These are phyloP conservation scores for Aspergillus chevalieri DNA, from an alignment of 2,329 filamentous ascomycete genomes.

Conservation along the genomic window DNA sequence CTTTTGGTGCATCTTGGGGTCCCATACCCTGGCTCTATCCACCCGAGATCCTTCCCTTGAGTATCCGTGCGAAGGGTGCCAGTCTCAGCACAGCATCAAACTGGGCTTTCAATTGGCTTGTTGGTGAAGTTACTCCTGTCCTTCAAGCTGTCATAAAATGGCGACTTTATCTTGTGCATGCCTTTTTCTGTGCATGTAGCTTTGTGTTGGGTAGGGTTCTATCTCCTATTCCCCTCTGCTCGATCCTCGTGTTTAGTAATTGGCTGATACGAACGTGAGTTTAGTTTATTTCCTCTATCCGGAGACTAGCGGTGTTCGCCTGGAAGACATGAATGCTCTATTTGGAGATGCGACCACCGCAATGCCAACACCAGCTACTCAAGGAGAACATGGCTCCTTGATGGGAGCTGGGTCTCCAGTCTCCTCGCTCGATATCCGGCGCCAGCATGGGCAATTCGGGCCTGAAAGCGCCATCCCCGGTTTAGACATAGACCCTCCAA, in stretches of 20 bases:
- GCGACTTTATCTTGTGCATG: slow-evolving; percentile 90
- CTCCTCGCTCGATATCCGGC: slow-evolving; percentile 66
- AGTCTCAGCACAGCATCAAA: slow-evolving; percentile 94
- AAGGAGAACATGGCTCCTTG: slow-evolving; percentile 75
- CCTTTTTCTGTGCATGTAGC: slow-evolving; percentile 91
- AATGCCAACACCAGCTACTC: slow-evolving; percentile 69
- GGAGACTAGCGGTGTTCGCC: slow-evolving; percentile 86
- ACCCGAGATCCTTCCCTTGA: slow-evolving; percentile 94
- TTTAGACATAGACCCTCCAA: slow-evolving; percentile 73
- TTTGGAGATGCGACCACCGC: slow-evolving; percentile 90
- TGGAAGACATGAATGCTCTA: slow-evolving; percentile 93
- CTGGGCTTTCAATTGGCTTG: slow-evolving; percentile 98
- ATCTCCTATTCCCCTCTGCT: neutral
- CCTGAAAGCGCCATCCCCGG: slow-evolving; percentile 68
- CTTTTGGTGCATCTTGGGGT: slow-evolving; percentile 96
- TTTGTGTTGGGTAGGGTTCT: slow-evolving; percentile 81
- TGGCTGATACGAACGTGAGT: neutral
- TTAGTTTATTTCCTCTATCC: slow-evolving; percentile 96
- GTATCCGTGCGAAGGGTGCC: slow-evolving; percentile 93
- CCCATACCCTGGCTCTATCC: slow-evolving; percentile 98
- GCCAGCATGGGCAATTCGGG: slow-evolving; percentile 41
- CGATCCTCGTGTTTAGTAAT: neutral
- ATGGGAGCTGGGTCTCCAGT: slow-evolving; percentile 73
- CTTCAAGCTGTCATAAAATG: slow-evolving; percentile 88
- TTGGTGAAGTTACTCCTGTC: slow-evolving; percentile 90